Conservation (phyloP, 768 basidiomycete genomes). For the Pisolithus marmoratus region DNA sequence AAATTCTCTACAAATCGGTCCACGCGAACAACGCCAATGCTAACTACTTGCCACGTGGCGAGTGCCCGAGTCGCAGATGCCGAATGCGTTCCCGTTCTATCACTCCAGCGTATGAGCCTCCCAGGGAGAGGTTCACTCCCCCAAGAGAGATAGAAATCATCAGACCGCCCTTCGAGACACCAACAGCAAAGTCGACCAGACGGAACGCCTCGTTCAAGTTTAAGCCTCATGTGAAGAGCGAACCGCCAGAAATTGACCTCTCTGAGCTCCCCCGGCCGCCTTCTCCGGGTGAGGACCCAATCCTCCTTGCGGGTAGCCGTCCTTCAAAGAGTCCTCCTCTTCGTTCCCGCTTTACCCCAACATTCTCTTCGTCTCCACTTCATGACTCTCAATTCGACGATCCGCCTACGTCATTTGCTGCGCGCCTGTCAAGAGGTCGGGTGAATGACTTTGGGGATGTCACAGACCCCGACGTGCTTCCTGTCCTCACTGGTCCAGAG, state of each 20-base stretch:
- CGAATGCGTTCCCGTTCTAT: slow-evolving; percentile 35
- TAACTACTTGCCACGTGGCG: slow-evolving; percentile 39
- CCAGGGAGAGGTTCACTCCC: slow-evolving; percentile 62
- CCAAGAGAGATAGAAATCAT: slow-evolving; percentile 55
- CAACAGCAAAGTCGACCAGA: slow-evolving; percentile 32
- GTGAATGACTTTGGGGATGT: not conserved
- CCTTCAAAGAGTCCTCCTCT: slow-evolving; percentile 21
- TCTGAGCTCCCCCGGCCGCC: slow-evolving; percentile 57
- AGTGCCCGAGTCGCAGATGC: slow-evolving; percentile 18
- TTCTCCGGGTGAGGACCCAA: slow-evolving; percentile 71
- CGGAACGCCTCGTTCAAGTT: slow-evolving; percentile 26
- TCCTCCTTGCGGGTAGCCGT: slow-evolving; percentile 48
- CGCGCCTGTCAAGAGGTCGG: slow-evolving; percentile 15
- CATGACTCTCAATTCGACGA: slow-evolving; percentile 1
- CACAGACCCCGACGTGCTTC: slow-evolving; percentile 9
- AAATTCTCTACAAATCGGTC: slow-evolving; percentile 32
- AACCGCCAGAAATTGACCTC: slow-evolving; percentile 60
- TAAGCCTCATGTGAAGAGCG: slow-evolving; percentile 46
- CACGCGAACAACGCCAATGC: slow-evolving; percentile 45
- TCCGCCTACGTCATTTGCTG: slow-evolving; percentile 11
- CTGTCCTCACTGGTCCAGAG: slow-evolving; percentile 11
- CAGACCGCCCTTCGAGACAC: slow-evolving; percentile 24
- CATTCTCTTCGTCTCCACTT: slow-evolving; percentile 29
- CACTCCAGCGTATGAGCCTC: slow-evolving; percentile 63
- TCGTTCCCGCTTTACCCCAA: slow-evolving; percentile 33